Base-by-base conservation (phyloP, 2,329 filamentous ascomycete species). In the Cladophialophora exuberans region DNA sequence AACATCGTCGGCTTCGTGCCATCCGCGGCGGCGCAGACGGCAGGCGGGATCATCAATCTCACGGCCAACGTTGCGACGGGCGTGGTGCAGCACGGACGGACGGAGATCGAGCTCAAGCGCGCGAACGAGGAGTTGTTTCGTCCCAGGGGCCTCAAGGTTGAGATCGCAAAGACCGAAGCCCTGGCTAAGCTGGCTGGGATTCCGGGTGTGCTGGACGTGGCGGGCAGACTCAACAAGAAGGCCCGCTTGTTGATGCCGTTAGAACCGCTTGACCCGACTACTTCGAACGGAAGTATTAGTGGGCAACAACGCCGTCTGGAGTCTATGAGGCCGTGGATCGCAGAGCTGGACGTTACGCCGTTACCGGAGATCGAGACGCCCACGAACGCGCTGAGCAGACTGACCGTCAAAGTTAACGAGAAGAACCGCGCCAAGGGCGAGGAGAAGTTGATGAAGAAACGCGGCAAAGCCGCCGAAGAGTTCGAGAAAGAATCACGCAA, bases 41-140 rank as follows among this genome's bases (percentile, higher is more conserved):
- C 67, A 18, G 67, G 67, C 3, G 55, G 50, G 1, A 58, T 48
- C 1, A 59, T 69, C 18, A 67, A 62, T 35, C 57, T 59, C 2
- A 52, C 64, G 10, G 65, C 67, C n/a, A 63, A 59, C 9, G 26
- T 65, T 3, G 55, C 62, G 1, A 59, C 61, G 7, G 55, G 56
- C 9, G 65, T 60, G 6, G 43, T 65, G 10, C 63, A 64, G 3
- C 66, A 67, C 38, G 58, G 63, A 6, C 61, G 64, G 1, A 62
- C 65, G 1, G 66, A 68, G 41, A 54, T 52, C 0, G 48, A 57
- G 3, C 43, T 68, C 26, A 50, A 57, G 11, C 51, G 62, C n/a
- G 64, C 65, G 1, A 68, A 68, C 28, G 60, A 43, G 13, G 64
- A 68, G 11, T 57, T 68, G 3, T 68, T 68, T 22, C 54, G 44